Base-by-base conservation (phyloP, 1,284 basidiomycete species). In the Ceratorhiza oryzae-sativae region DNA sequence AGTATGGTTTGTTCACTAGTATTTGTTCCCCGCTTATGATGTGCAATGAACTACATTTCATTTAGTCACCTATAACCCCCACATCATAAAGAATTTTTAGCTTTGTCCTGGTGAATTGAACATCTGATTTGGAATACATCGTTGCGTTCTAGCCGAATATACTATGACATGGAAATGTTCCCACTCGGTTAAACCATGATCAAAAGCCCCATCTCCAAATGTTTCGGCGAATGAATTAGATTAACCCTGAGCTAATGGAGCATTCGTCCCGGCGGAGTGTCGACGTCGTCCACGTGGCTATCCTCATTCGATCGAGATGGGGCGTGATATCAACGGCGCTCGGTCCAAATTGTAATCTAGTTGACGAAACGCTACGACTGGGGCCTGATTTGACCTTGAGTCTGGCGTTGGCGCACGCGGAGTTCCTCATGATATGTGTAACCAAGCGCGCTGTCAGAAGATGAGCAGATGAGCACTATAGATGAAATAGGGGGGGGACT, bases 361-460 rank as follows among this genome's bases (percentile, higher is more conserved):
- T 18, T 18, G 6, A 18, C 15, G 42, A 3, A n/a, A 45, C 42
- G 42, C n/a, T 8, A 45, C n/a, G 9, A 18, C 42, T 45, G 42
- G 18, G 46, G 12, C n/a, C 15, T 39, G 3, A 23, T 8, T 53
- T 15, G 42, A 18, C 18, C 30, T 25, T 65, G 39, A 25, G 13
- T 41, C 18, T 55, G 51, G 27, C 62, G 62, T 30, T 65, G 62
- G 34, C 46, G 65, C 23, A 55, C 18, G 39, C 65, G 65, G 34
- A 68, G 51, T 56, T 68, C 65, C 36, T 68, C 65, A 25, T 68
- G 65, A 30, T 68, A 68, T 8, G 65, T 68, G 39, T 56, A 68
- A 18, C 65, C 65, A 13, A 68, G 39, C 15, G 65, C 65, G 34
- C 65, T 68, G 36, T 2, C 18, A 15, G 30, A 23, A 18, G 36